These are phyloP conservation scores for Amanita inopinata DNA, from an alignment of 768 basidiomycete species.

Conservation along the genomic window DNA sequence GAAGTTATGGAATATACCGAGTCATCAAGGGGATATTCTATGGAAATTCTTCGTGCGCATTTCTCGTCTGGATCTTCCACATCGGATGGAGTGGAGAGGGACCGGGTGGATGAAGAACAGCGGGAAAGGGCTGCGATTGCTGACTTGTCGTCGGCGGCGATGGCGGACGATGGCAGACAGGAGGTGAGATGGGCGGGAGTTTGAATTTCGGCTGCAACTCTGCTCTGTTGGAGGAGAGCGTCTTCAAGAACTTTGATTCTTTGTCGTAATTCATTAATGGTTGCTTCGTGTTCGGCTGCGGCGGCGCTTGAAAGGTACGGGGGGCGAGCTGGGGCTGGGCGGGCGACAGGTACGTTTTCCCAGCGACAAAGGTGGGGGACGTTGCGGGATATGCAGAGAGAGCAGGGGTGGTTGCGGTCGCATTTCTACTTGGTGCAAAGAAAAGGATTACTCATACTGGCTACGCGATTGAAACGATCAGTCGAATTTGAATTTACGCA, in stretches of 20 bases:
- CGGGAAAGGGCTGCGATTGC: background rate
- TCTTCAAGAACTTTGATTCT: conserved; percentile 20
- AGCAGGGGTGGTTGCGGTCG: conserved; percentile 34
- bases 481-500: conserved; percentile 16
- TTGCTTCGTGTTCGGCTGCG: conserved; percentile 11
- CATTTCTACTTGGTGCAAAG: conserved; percentile 32
- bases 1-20: conserved; percentile 31
- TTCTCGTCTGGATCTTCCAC: background rate
- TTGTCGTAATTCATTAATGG: conserved; percentile 17
- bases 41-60: conserved; percentile 9
- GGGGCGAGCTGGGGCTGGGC: conserved; percentile 31
- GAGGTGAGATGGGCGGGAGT: background rate
- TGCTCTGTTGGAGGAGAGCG: conserved; percentile 12
- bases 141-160: background rate
- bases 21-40: conserved; percentile 19
- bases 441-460: conserved; percentile 1
- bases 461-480: background rate
- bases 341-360: conserved; percentile 33
- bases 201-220: background rate
- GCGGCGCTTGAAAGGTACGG: conserved; percentile 12
- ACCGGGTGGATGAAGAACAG: background rate
- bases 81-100: background rate
- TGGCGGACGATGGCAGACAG: background rate
- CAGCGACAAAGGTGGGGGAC: conserved; percentile 36
- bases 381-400: conserved; percentile 28